Percentiles rank a stretch among this genome's conserved stretches.
Conservation (phyloP, 139 green algal species). For the Astrephomene gubernaculifera region DNA sequence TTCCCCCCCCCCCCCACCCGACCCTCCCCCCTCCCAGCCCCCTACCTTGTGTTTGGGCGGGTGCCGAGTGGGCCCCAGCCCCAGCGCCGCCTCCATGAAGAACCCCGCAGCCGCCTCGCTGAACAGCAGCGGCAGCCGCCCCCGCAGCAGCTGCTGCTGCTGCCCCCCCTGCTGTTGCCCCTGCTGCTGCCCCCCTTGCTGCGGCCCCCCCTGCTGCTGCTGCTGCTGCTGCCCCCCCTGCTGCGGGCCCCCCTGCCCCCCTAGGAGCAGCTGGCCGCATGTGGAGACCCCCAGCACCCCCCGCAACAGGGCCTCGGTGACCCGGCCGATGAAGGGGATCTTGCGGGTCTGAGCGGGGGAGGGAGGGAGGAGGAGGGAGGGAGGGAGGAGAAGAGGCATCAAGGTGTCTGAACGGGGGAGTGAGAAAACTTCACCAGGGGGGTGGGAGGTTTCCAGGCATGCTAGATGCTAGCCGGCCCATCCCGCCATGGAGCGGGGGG, state of each 20-base stretch:
- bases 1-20: no score
- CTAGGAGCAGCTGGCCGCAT: constrained; percentile 78
- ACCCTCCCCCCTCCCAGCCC: no score
- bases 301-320: constrained; percentile 79
- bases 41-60: not conserved
- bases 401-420: not conserved
- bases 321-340: constrained; percentile 83
- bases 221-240: no score
- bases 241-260: no score
- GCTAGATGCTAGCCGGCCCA: no score
- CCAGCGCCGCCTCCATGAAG: constrained; percentile 74
- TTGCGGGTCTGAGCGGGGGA: constrained; percentile 43
- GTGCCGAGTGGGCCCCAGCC: constrained; percentile 50
- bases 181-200: no score
- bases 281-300: constrained; percentile 66
- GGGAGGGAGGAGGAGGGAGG: not conserved
- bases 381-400: not conserved
- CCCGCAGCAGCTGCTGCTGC: constrained; percentile 52
- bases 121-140: constrained; percentile 78
- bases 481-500: no score
- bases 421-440: no score
- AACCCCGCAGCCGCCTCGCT: constrained; percentile 61
- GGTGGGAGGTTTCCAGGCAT: not conserved
- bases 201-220: no score
- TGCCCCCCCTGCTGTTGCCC: no score